Conservation (phyloP, 163 green algal species). For the Trebouxia gelatinosa region DNA sequence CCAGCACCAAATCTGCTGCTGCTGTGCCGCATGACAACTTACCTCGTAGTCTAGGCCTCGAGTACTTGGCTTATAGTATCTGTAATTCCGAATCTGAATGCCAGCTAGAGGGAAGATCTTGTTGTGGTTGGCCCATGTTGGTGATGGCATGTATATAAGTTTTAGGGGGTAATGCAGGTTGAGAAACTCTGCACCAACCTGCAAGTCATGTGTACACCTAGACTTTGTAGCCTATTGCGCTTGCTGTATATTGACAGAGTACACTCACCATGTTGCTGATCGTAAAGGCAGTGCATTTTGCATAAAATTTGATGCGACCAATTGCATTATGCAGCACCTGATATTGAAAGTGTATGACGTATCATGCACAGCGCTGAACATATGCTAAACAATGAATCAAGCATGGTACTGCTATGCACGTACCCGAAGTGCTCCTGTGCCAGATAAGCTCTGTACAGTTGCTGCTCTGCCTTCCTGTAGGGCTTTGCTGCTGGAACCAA, state of each 20-base stretch:
- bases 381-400: too few species aligned
- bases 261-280: too few species aligned
- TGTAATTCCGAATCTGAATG: constrained; percentile 53
- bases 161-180: constrained; percentile 53
- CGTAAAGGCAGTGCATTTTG: too few species aligned
- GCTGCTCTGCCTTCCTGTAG: constrained; percentile 48
- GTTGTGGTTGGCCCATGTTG: constrained; percentile 77
- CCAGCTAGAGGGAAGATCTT: constrained; percentile 65
- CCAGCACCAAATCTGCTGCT: too few species aligned
- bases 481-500: constrained; percentile 44
- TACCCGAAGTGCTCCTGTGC: constrained; percentile 54
- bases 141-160: constrained; percentile 60
- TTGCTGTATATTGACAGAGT: too few species aligned
- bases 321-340: too few species aligned
- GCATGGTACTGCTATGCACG: not conserved
- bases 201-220: not conserved
- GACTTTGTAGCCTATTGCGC: too few species aligned
- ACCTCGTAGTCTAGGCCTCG: constrained; percentile 68
- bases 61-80: constrained; percentile 71
- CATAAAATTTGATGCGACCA: too few species aligned
- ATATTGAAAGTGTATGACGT: too few species aligned
- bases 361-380: too few species aligned
- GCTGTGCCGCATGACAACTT: too few species aligned
- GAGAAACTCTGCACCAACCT: constrained; percentile 65
- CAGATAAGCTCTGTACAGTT: constrained; percentile 67